phyloP scores from a whole-genome alignment of 1,284 basidiomycete species.

The Irpex lacteus region DNA sequence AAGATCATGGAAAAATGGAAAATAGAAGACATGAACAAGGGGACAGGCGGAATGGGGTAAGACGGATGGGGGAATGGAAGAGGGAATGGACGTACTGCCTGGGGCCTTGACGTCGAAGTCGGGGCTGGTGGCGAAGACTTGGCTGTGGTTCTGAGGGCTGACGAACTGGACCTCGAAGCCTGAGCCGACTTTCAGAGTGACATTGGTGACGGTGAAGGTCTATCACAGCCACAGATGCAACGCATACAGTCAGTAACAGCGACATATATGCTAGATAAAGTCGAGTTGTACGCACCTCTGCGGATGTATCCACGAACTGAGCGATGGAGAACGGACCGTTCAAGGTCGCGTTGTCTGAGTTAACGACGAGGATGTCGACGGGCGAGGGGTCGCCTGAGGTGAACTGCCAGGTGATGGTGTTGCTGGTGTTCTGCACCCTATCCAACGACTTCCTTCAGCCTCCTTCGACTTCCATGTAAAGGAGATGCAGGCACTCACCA shows the following conservation, averaged over 20 bases:
- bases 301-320: conserved; percentile 29
- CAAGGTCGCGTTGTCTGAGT: conserved; percentile 31
- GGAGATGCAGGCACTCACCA: too few species aligned
- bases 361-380: conserved; percentile 33
- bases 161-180: conserved; percentile 44
- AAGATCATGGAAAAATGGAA: neutral
- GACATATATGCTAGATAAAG: neutral
- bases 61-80: neutral
- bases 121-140: conserved; percentile 40
- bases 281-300: conserved; percentile 21
- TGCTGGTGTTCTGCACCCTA: conserved; percentile 37
- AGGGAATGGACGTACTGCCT: conserved; percentile 26
- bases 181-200: conserved; percentile 32
- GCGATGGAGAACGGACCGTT: conserved; percentile 38
- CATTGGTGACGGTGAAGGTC: conserved; percentile 33
- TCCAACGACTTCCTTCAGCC: neutral
- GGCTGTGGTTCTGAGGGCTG: conserved; percentile 37
- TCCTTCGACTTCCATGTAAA: neutral
- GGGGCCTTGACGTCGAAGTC: conserved; percentile 37
- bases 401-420: conserved; percentile 36
- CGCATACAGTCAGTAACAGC: neutral
- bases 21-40: neutral
- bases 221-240: neutral
- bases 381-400: conserved; percentile 32
- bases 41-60: neutral